Evolutionary conservation across 2,329 filamentous ascomycete species (phyloP).

Genomic region (Colletotrichum trifolii): DNA sequence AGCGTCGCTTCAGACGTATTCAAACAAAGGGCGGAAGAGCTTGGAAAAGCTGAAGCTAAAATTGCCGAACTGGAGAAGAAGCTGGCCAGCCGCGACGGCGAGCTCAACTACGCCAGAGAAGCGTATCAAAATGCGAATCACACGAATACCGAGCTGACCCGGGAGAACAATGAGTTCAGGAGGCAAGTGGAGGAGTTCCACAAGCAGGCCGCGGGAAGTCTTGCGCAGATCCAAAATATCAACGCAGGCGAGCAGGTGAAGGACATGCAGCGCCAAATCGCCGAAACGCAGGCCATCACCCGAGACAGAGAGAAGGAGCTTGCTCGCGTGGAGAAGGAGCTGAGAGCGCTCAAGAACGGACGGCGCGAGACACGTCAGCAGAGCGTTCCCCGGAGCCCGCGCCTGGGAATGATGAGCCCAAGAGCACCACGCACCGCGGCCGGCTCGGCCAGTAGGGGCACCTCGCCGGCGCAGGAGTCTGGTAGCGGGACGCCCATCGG

Average conservation of each 20-base stretch:
- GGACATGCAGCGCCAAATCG: conserved; percentile 50
- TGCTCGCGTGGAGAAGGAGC: conserved; percentile 59
- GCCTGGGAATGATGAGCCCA: conserved; percentile 64
- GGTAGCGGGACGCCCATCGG: conserved; percentile 45
- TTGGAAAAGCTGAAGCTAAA: conserved; percentile 53
- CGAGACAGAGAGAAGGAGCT: conserved; percentile 65
- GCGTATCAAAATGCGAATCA: conserved; percentile 70
- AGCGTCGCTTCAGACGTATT: conserved; percentile 39
- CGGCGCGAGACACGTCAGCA: conserved; percentile 66
- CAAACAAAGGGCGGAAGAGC: conserved; percentile 53
- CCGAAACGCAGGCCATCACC: conserved; percentile 54
- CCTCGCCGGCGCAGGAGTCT: conserved; percentile 57
- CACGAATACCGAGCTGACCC: conserved; percentile 54
- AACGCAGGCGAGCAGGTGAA: conserved; percentile 52
- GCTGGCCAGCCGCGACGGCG: conserved; percentile 49
- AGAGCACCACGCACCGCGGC: conserved; percentile 46
- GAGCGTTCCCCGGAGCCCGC: conserved; percentile 69
- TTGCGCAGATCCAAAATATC: conserved; percentile 59
- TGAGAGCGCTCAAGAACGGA: conserved; percentile 58
- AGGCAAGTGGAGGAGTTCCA: conserved; percentile 53
- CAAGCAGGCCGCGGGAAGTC: conserved; percentile 56
- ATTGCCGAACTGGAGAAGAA: conserved; percentile 54
- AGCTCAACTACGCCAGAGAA: conserved; percentile 67
- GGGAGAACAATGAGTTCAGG: conserved; percentile 60
- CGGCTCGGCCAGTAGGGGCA: conserved; percentile 59